Conservation (phyloP, 768 basidiomycete genomes). For the Boletus barrowsii region DNA sequence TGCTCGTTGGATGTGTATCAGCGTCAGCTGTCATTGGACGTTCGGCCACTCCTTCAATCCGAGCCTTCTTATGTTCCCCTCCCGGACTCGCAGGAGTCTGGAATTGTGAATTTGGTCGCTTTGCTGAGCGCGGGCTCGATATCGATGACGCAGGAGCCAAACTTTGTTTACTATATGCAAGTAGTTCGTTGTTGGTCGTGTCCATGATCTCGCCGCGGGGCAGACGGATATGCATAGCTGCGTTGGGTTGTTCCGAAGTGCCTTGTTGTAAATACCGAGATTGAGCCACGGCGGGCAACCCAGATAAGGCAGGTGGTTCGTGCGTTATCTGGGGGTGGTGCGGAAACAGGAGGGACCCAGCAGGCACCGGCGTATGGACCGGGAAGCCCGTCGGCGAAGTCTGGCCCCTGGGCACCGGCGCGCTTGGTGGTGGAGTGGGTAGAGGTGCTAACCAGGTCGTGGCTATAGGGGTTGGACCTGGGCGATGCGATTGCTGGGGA, state of each 20-base stretch:
- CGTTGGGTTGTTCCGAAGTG: background rate
- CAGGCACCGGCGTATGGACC: conserved; percentile 6
- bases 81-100: conserved; percentile 3
- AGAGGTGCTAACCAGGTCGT: conserved; percentile 17
- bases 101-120: conserved; percentile 17
- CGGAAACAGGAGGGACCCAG: conserved; percentile 7
- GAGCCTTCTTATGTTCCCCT: conserved; percentile 20
- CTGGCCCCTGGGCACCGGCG: conserved; percentile 4
- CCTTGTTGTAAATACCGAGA: background rate
- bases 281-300: conserved; percentile 1
- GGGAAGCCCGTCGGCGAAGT: conserved; percentile 8
- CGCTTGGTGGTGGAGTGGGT: conserved; percentile 21
- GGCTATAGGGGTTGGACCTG: conserved; percentile 6
- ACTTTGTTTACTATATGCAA: background rate
- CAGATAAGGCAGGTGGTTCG: conserved; percentile 5
- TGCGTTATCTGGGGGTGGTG: background rate
- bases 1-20: background rate
- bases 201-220: background rate
- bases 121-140: conserved; percentile 7
- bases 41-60: conserved; percentile 9
- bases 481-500: conserved; percentile 11
- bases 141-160: background rate
- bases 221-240: background rate
- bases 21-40: background rate
- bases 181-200: background rate